Evolutionary conservation across 116 monocot genomes (phyloP), one percentile per base, ranked within the genome.

Genomic region (Posidonia oceanica): DNA sequence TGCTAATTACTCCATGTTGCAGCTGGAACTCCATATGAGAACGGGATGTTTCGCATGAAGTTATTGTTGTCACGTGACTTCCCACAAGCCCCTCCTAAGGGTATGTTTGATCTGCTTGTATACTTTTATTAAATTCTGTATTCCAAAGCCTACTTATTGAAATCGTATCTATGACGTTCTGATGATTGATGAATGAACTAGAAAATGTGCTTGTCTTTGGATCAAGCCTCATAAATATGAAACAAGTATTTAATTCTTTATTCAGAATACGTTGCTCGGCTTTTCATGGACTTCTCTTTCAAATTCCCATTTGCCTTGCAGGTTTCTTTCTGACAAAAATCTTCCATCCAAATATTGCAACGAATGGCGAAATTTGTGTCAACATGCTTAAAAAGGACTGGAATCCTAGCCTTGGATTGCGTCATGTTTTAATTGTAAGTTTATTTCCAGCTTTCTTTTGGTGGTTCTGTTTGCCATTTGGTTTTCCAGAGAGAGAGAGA

Each of bases 1-100:
- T 52, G 17, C 4, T 17, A 38, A 39, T 37, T 53, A 40, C 37
- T 17, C 17, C 7, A 64, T 22, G 4, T 36, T 78, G 57, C 78
- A 89, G 89, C 74, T 77, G 89, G 89, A 77, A 89, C 89, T 67
- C 89, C 89, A 59, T 89, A 89, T 81, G 89, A 89, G 74, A 85
- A 81, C 72, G 89, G 85, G 14, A 54, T 78, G 29, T 89, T 89
- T 61, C 78, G 83, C 42, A 83, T 85, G 89, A 85, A 85, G 80
- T 71, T 89, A 23, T 8, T 85, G 51, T 75, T 89, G 36, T 85
- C 83, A 61, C 74, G 61, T 38, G 89, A 89, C 39, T 89, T 89
- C 53, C 89, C 89, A 23, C 85, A 83, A 7, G 83, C 83, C 53
- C 89, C 89, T 58, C 89, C 89, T 20, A 89, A 85, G 76, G 89